These are phyloP conservation scores for Quercus cerris DNA, from an alignment of 306 rosid species.

Conservation along the genomic window DNA sequence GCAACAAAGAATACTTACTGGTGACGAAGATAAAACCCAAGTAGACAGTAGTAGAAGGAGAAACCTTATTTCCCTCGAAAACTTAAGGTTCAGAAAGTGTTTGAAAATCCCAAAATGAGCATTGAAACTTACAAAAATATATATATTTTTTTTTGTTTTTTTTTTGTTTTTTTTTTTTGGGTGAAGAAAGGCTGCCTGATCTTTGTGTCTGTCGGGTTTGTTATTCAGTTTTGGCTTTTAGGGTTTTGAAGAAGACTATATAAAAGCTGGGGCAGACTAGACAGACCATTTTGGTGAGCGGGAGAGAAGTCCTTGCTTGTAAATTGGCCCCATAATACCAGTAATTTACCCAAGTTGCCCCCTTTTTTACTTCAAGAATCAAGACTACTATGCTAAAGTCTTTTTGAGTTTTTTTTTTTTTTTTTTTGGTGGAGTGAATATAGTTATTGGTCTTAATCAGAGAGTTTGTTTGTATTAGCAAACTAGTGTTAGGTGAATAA, in stretches of 20 bases:
- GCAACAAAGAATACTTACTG: slow-evolving; percentile 5
- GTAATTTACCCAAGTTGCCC: no score
- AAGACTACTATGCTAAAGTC: no score
- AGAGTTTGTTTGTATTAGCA: no score
- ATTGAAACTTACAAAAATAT: no score
- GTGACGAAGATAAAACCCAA: slow-evolving; percentile 19
- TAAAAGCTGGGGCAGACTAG: background rate
- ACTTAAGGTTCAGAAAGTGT: slow-evolving; percentile 5
- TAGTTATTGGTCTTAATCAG: no score
- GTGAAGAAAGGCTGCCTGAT: background rate
- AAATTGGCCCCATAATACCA: no score
- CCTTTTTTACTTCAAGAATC: no score
- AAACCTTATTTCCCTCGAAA: background rate
- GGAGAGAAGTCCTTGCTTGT: background rate
- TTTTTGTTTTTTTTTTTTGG: background rate
- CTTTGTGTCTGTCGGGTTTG: background rate
- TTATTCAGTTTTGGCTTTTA: slow-evolving; percentile 14
- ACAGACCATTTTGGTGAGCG: slow-evolving; percentile 24
- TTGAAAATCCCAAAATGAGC: background rate
- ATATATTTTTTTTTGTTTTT: background rate
- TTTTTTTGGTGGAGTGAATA: no score
- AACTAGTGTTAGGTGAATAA: no score
- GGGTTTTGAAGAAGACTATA: slow-evolving; percentile 3
- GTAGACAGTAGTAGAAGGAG: background rate
- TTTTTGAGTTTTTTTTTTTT: no score